phyloP scores from a whole-genome alignment of 2,329 filamentous ascomycete species.

The Penicillium vulpinum region DNA sequence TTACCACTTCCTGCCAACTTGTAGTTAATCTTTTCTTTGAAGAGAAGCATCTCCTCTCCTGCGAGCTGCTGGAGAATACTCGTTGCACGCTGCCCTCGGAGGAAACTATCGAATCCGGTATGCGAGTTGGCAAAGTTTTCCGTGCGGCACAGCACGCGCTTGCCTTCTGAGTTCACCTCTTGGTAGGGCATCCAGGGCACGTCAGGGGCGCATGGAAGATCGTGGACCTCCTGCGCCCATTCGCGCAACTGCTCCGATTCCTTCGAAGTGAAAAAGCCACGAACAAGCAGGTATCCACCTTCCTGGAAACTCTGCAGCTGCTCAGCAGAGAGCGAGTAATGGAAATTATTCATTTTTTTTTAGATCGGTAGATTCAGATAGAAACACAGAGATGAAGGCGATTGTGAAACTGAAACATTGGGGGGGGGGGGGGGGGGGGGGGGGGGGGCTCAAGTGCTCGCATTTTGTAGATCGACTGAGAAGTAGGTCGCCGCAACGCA shows the following conservation, averaged over 20 bases:
- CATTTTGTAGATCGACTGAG: not conserved
- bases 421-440: too few species aligned
- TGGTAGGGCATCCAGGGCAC: slow-evolving; percentile 39
- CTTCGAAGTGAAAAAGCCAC: slow-evolving; percentile 20
- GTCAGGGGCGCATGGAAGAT: slow-evolving; percentile 32
- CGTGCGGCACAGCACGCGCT: slow-evolving; percentile 35
- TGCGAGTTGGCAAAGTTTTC: slow-evolving; percentile 39
- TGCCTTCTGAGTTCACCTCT: slow-evolving; percentile 34
- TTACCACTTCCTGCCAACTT: slow-evolving; percentile 43
- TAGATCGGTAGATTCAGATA: not conserved
- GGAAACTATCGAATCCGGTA: slow-evolving; percentile 36
- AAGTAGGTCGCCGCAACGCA: too few species aligned
- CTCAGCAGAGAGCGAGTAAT: slow-evolving; percentile 20
- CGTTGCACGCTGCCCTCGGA: slow-evolving; percentile 35
- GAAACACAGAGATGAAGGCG: not conserved
- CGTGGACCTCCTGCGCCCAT: slow-evolving; percentile 40
- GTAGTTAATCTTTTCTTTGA: slow-evolving; percentile 50
- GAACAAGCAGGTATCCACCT: slow-evolving; percentile 32
- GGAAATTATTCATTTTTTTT: slow-evolving; percentile 20
- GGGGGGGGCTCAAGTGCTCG: not conserved
- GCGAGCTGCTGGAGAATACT: slow-evolving; percentile 37
- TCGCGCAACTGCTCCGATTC: slow-evolving; percentile 25
- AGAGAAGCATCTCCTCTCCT: slow-evolving; percentile 43
- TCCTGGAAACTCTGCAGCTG: slow-evolving; percentile 30
- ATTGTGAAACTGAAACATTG: not conserved